phyloP scores from a whole-genome alignment of 2,329 filamentous ascomycete genomes.

The Dendrostoma leiphaemia region DNA sequence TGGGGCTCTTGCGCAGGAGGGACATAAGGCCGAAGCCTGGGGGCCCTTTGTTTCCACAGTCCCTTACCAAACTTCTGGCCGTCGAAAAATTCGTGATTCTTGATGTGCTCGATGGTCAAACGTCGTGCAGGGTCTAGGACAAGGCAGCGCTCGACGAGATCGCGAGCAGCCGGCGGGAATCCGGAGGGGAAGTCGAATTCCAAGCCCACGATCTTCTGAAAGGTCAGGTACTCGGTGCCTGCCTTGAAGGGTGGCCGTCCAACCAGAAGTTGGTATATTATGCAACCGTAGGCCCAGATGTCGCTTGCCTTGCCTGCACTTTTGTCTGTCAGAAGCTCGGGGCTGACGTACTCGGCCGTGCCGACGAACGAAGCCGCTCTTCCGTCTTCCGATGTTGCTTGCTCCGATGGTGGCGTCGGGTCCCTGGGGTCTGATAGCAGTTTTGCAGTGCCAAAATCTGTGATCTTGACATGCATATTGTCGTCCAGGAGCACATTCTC shows the following conservation, averaged over 20 bases:
- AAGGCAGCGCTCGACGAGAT: conserved; percentile 85
- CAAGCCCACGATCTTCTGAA: conserved; percentile 93
- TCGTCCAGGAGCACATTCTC: conserved; percentile 95
- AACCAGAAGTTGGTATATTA: conserved; percentile 92
- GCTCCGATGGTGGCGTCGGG: conserved; percentile 36
- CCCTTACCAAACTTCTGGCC: conserved; percentile 79
- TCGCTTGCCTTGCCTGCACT: conserved; percentile 97
- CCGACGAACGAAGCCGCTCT: conserved; percentile 94
- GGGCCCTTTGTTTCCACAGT: conserved; percentile 88
- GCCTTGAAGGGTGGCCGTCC: conserved; percentile 97
- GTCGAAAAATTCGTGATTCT: conserved; percentile 93
- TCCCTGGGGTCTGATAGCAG: conserved; percentile 65
- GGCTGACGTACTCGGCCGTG: conserved; percentile 96
- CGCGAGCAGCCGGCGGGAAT: conserved; percentile 81
- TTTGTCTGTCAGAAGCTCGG: conserved; percentile 94
- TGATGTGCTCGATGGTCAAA: conserved; percentile 92
- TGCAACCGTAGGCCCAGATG: conserved; percentile 97
- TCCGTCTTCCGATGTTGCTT: conserved; percentile 51
- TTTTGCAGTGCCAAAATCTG: conserved; percentile 98
- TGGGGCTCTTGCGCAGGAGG: conserved; percentile 72
- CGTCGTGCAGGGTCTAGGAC: conserved; percentile 84
- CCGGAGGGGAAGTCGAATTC: conserved; percentile 92
- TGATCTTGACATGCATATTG: conserved; percentile 98
- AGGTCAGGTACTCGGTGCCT: conserved; percentile 92
- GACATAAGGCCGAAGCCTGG: conserved; percentile 79